Evolutionary conservation across 257 asterid species (phyloP), one percentile per base, ranked within the genome.

Genomic region (Craterostigma plantagineum): DNA sequence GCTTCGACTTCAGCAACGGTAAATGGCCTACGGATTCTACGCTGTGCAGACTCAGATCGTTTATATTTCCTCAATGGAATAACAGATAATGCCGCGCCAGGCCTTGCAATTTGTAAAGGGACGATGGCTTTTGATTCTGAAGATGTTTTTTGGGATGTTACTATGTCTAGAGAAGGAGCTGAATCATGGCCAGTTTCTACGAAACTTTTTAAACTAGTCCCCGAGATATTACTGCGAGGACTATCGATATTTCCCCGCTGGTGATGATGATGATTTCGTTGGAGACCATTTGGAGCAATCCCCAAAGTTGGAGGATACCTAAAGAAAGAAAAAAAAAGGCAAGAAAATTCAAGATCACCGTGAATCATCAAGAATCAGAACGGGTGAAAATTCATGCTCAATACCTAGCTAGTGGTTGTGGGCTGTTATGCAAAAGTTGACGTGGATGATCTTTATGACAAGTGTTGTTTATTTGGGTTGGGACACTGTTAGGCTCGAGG

Each of bases 1-100:
- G 92, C 92, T 61, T 90, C 99, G 6, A 83, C 99, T 71, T 90
- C 99, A 8, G 60, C 17, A 11, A 83, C 94, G 11, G 99, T 72
- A 66, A 90, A 90, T 0, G 99, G 99, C 53, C 95, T 69, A 72
- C 99, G 73, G 33, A 65, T 65, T 62, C 99, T 77, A 18, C 95
- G 86, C 59, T 79, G 99, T 0, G 99, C 70, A 55, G 87, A 66
- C 54, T 90, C 99, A 49, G 49, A 55, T 9, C 66, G 85, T 54
- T 76, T 76, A 13, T 60, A 44, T 65, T 75, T 90, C 14, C 63
- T 67, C 64, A 75, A 45, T 12, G 99, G 92, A 45, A 75, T 73
- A 11, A 64, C 64, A 5, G 75, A 66, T 36, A 76, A 35, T 36
- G 83, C 77, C 14, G 66, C 55, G 2, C 30, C 30, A 6, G 30